Evolutionary conservation across 257 asterid species (phyloP).

Genomic region (Ehretia macrophylla): DNA sequence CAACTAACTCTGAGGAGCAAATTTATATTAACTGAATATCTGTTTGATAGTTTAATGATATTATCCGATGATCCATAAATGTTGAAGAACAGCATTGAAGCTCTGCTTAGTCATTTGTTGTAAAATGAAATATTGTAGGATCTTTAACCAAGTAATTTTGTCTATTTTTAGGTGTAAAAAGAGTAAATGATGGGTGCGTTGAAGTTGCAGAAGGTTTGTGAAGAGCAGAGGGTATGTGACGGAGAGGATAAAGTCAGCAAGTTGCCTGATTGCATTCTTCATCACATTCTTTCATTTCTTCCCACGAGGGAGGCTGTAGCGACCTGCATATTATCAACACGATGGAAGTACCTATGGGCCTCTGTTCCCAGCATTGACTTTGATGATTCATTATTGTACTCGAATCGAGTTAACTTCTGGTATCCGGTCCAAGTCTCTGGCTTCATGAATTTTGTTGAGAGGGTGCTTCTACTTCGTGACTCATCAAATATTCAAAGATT

Average conservation of each 20-base stretch:
- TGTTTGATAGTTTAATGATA: no score
- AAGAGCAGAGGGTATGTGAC: conserved; percentile 12
- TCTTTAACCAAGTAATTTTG: not conserved
- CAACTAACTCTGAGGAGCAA: no score
- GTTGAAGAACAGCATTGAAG: no score
- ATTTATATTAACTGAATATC: no score
- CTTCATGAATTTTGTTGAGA: conserved; percentile 45
- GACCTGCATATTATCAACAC: conserved; percentile 40
- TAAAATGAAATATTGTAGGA: not conserved
- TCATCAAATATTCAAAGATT: conserved; percentile 32
- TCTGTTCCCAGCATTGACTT: conserved; percentile 36
- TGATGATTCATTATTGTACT: conserved; percentile 45
- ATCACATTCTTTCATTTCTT: conserved; percentile 46
- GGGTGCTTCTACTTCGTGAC: conserved; percentile 42
- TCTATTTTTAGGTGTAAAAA: conserved; percentile 3
- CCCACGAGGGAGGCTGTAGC: conserved; percentile 49
- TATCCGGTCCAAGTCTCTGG: conserved; percentile 22
- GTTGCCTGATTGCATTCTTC: conserved; percentile 48
- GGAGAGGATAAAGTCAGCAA: conserved; percentile 37
- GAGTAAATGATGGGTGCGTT: conserved; percentile 17
- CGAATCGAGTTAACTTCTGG: conserved; percentile 17
- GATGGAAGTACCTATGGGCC: conserved; percentile 55
- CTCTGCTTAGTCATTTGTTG: not conserved
- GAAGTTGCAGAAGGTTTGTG: conserved; percentile 18
- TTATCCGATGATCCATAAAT: no score